A percentile compares a stretch with the other conserved stretches of the same genome.
Evolutionary conservation across 805 yeast genomes (phyloP).

Genomic region (Lipomyces yamadae): DNA sequence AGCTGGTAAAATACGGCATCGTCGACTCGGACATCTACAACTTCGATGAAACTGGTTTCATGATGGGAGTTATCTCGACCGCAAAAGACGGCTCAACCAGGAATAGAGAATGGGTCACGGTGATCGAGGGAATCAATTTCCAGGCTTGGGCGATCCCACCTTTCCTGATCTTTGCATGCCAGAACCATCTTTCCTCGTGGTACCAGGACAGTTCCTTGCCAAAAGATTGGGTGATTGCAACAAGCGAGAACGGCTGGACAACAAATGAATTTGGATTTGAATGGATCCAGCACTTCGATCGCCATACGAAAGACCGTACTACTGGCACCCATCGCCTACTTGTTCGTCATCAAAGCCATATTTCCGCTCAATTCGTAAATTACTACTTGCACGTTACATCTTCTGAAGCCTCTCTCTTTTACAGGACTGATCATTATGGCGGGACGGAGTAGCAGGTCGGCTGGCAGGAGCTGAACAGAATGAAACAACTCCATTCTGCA

Average conservation of each 20-base stretch:
- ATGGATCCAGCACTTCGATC: constrained; percentile 17
- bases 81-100: background rate
- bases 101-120: background rate
- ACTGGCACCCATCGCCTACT: no score
- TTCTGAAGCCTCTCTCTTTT: no score
- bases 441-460: no score
- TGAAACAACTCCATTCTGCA: no score
- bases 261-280: constrained; percentile 9
- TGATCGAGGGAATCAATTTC: background rate
- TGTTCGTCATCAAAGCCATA: no score
- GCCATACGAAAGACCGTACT: background rate
- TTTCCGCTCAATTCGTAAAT: no score
- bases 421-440: no score
- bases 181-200: constrained; percentile 14
- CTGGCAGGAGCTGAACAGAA: no score
- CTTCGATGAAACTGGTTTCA: constrained; percentile 18
- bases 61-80: constrained; percentile 13
- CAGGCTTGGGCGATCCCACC: constrained; percentile 18
- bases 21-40: constrained; percentile 11
- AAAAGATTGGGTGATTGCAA: constrained; percentile 10
- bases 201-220: constrained; percentile 15
- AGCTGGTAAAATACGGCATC: constrained; percentile 9
- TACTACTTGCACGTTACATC: no score
- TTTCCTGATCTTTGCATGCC: constrained; percentile 12
- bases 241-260: constrained; percentile 17